A percentile compares a stretch with the other conserved stretches of the same genome.
These are phyloP conservation scores for Neurospora pannonica DNA, from an alignment of 495 filamentous ascomycete genomes.

Conservation along the genomic window DNA sequence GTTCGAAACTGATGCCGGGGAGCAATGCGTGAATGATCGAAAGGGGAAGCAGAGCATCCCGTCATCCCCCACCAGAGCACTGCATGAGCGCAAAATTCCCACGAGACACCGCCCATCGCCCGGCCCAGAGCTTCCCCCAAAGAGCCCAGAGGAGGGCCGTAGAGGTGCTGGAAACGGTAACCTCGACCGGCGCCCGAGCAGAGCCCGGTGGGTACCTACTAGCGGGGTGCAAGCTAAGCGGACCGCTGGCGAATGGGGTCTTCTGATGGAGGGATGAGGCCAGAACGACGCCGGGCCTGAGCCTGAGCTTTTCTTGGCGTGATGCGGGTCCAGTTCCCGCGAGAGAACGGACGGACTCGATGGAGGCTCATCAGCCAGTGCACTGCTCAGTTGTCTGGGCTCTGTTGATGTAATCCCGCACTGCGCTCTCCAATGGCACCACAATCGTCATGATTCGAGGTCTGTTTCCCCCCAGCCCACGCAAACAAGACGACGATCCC, in stretches of 20 bases:
- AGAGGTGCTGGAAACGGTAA: background rate
- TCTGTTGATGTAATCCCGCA: background rate
- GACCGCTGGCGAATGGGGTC: constrained; percentile 7
- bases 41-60: background rate
- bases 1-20: background rate
- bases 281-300: background rate
- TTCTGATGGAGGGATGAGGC: background rate
- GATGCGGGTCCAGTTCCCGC: constrained; percentile 6
- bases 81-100: background rate
- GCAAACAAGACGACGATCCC: background rate
- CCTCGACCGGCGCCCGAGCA: background rate
- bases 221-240: constrained; percentile 14
- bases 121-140: background rate
- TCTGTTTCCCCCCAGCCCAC: background rate
- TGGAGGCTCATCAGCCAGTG: background rate
- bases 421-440: background rate
- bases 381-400: background rate
- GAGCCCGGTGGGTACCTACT: constrained; percentile 21
- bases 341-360: background rate
- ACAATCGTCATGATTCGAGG: background rate
- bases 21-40: background rate
- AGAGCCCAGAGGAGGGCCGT: background rate
- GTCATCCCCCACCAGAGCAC: background rate
- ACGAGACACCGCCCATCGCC: background rate
- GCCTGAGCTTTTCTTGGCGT: background rate